These are phyloP conservation scores for Carpinus viminea DNA, from an alignment of 306 rosid genomes.

Conservation along the genomic window DNA sequence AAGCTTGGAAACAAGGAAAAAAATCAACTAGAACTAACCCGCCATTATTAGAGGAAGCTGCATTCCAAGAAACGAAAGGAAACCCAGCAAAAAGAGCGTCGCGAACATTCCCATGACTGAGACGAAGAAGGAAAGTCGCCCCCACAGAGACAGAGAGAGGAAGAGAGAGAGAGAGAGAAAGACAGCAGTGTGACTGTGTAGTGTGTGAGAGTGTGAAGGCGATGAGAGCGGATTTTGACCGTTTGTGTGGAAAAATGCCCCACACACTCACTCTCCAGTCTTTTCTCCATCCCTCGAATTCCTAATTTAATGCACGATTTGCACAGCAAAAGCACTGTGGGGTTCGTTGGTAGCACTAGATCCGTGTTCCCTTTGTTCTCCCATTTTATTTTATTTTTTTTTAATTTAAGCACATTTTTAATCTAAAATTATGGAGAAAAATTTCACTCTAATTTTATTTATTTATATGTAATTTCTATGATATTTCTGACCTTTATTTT, in stretches of 20 bases:
- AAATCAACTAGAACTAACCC: constrained; percentile 50
- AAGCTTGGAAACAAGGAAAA: constrained; percentile 32
- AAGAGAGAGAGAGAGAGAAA: constrained; percentile 19
- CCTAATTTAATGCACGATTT: not conserved
- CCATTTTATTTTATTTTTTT: not conserved
- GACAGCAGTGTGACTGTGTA: not conserved
- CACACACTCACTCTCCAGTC: not conserved
- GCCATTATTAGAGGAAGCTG: constrained; percentile 64
- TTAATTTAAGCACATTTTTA: not conserved
- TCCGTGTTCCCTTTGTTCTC: not conserved
- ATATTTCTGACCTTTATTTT: no score
- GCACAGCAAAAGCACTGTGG: no score
- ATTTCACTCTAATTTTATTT: not conserved
- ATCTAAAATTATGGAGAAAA: not conserved
- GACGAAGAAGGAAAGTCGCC: constrained; percentile 19
- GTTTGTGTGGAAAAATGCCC: constrained; percentile 3
- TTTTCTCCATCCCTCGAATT: not conserved
- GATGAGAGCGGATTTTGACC: constrained; percentile 8
- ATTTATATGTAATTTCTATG: no score
- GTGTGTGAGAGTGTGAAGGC: not conserved
- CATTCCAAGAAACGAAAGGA: constrained; percentile 58
- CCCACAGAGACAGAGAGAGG: constrained; percentile 9
- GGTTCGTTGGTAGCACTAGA: no score
- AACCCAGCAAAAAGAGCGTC: constrained; percentile 44
- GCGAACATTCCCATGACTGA: constrained; percentile 48